These are phyloP conservation scores for Talaromyces adpressus DNA, from an alignment of 495 filamentous ascomycete genomes.

Conservation along the genomic window DNA sequence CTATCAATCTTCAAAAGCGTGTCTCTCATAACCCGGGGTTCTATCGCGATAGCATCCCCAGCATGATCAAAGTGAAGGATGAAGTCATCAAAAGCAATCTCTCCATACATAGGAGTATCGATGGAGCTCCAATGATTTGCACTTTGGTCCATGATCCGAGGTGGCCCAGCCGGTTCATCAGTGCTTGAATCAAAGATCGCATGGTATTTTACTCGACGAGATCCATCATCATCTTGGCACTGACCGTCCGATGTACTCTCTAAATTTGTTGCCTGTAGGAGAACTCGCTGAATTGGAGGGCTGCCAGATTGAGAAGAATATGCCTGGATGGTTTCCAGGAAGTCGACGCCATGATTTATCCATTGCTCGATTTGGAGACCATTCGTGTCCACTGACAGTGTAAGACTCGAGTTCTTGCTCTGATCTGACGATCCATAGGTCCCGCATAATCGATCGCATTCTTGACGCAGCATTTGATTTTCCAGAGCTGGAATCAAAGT, in stretches of 20 bases:
- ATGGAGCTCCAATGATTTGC: conserved; percentile 2
- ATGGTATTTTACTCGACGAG: not conserved
- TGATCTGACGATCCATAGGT: not conserved
- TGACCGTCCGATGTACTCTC: not conserved
- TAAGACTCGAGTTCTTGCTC: not conserved
- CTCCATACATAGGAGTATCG: conserved; percentile 25
- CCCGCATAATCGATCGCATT: not conserved
- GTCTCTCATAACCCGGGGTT: not conserved
- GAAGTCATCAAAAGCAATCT: conserved; percentile 33
- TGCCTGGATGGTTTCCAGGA: not conserved
- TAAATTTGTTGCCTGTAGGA: not conserved
- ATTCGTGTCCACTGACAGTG: not conserved
- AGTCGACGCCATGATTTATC: not conserved
- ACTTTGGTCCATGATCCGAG: not conserved
- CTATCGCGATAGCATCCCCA: conserved; percentile 17
- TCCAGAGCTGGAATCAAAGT: not conserved
- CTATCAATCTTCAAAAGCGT: not conserved
- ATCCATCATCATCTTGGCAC: not conserved
- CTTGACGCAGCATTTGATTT: not conserved
- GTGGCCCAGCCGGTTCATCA: conserved; percentile 15
- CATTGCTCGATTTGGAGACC: conserved; percentile 1
- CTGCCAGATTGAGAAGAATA: not conserved
- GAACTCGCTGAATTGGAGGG: not conserved
- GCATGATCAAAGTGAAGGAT: conserved; percentile 25
- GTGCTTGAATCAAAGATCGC: not conserved